Evolutionary conservation across 768 basidiomycete species (phyloP), one percentile per base, ranked within the genome.

Genomic region (Pleurotus pulmonarius): DNA sequence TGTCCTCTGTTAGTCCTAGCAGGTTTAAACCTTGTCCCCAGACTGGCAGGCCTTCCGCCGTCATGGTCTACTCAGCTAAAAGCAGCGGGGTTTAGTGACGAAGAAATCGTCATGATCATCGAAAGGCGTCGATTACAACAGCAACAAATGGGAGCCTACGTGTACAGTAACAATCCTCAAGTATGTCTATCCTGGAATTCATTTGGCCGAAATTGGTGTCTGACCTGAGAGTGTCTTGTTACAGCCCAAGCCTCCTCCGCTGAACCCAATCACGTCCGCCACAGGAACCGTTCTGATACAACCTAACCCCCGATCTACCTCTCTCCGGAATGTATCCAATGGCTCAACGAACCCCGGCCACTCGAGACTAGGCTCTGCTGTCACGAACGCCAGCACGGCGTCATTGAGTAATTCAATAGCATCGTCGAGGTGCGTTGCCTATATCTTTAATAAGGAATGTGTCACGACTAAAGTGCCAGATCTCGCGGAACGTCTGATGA

Each of bases 21-120:
- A n/a, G 53, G 47, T 47, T 41, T 26, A 25, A 49, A 45, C 41
- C 24, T 16, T 60, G 9, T 41, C 47, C 38, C 40, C 52, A 87
- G 85, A 24, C 84, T 82, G 57, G 68, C 74, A 12, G 88, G 88
- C 7, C 71, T 91, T 11, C 89, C 89, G 1, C 87, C 89, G 0
- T 86, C 88, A 1, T 91, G 89, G 89, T 75, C 83, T 0, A 71
- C 80, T 5, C 82, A 82, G 4, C 75, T 91, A 9, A 72, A 76
- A 0, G 74, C 79, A 18, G 82, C 81, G 6, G 88, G 88, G 0
- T 88, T 87, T 61, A 73, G 77, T 4, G 79, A 85, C n/a, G 84
- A 85, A 4, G 87, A 90, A 67, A 89, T 91, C 34, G 74, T 77
- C 0, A 76, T 76, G 4, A 82, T 89, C 12, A 79, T 83, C 40